Conservation (phyloP, 305 asterid species). For the Rubia balearica region DNA sequence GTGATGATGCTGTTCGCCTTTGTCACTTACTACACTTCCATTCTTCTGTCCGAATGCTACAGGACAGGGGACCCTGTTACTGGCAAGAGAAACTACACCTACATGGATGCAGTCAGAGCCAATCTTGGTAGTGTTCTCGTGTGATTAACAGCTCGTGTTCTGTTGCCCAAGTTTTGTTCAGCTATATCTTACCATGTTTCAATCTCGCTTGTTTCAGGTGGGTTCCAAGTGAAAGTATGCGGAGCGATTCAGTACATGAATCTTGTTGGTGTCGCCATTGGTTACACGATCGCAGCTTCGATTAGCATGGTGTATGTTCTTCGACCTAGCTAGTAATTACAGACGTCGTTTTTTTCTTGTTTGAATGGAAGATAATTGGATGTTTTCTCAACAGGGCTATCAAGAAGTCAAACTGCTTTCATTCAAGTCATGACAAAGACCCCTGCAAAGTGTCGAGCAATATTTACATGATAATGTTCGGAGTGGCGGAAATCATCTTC, state of each 20-base stretch:
- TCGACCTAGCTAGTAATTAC: not conserved
- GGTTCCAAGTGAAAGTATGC: slow-evolving; percentile 72
- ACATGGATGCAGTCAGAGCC: slow-evolving; percentile 82
- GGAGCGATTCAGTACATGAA: slow-evolving; percentile 83
- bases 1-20: slow-evolving; percentile 71
- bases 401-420: slow-evolving; percentile 69
- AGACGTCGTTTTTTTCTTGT: not conserved
- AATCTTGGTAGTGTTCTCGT: slow-evolving; percentile 48
- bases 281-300: slow-evolving; percentile 89
- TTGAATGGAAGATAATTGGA: not conserved
- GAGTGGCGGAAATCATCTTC: slow-evolving; percentile 49
- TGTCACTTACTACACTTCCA: slow-evolving; percentile 81
- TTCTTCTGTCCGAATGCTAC: slow-evolving; percentile 74
- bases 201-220: slow-evolving; percentile 38
- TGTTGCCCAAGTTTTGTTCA: not conserved
- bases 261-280: slow-evolving; percentile 88
- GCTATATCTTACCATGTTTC: slow-evolving; percentile 6
- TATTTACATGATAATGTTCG: slow-evolving; percentile 81
- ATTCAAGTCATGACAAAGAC: slow-evolving; percentile 47
- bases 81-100: slow-evolving; percentile 86
- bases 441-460: slow-evolving; percentile 62
- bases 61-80: slow-evolving; percentile 57
- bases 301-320: slow-evolving; percentile 74
- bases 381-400: slow-evolving; percentile 52
- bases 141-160: not conserved